A percentile compares a stretch with the other conserved stretches of the same genome.
Conservation (phyloP, 2,329 filamentous ascomycete genomes). For the Paecilomyces niveus region DNA sequence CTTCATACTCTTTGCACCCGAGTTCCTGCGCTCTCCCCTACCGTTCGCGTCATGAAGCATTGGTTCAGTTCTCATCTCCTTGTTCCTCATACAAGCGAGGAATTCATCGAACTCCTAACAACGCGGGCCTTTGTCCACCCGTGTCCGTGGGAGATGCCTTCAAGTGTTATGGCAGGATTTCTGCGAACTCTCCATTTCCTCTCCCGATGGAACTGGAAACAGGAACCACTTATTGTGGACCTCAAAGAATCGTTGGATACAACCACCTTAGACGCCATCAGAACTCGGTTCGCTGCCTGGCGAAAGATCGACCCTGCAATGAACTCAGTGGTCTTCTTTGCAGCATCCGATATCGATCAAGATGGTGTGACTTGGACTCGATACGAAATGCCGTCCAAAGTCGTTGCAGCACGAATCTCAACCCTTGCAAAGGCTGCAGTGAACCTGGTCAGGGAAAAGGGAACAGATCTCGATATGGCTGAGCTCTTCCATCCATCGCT, state of each 20-base stretch:
- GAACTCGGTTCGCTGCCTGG: slow-evolving; percentile 72
- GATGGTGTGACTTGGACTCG: slow-evolving; percentile 78
- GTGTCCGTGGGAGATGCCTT: slow-evolving; percentile 71
- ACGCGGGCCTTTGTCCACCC: slow-evolving; percentile 72
- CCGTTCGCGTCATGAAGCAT: slow-evolving; percentile 76
- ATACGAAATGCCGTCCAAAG: slow-evolving; percentile 61
- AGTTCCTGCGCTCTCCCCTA: slow-evolving; percentile 69
- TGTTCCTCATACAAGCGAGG: slow-evolving; percentile 64
- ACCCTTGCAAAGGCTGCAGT: slow-evolving; percentile 70
- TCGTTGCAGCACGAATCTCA: slow-evolving; percentile 78
- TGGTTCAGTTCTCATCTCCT: slow-evolving; percentile 88
- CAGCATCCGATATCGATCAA: slow-evolving; percentile 68
- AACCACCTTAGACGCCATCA: slow-evolving; percentile 55
- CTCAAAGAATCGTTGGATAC: slow-evolving; percentile 56
- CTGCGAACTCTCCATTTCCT: slow-evolving; percentile 72
- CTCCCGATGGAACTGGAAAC: slow-evolving; percentile 85
- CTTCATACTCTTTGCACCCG: slow-evolving; percentile 74
- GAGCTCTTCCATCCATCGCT: slow-evolving; percentile 67
- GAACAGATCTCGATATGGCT: slow-evolving; percentile 47
- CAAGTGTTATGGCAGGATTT: slow-evolving; percentile 72
- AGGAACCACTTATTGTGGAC: slow-evolving; percentile 75
- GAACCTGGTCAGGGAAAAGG: slow-evolving; percentile 50
- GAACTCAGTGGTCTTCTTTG: slow-evolving; percentile 75
- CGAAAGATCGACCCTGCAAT: slow-evolving; percentile 80
- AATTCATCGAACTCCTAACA: slow-evolving; percentile 78